Evolutionary conservation across 768 basidiomycete genomes (phyloP), one percentile per base, ranked within the genome.

Genomic region (Tricholoma sp.): DNA sequence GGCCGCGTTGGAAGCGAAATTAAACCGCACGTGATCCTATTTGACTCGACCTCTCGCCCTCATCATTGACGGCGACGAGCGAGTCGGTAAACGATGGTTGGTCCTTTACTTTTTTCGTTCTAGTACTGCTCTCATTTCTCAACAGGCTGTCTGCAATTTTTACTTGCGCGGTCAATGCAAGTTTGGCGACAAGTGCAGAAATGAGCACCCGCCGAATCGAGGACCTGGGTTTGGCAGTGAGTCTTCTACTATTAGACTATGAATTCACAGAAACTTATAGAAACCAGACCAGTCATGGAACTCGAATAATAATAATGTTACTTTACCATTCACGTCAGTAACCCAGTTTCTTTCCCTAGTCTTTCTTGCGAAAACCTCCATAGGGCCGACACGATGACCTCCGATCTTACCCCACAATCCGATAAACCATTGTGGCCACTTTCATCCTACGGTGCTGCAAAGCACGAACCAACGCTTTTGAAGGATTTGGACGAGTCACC

Each of bases 381-480:
- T 57, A 94, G 91, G 28, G 65, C 73, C 17, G 86, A 92, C 11
- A 72, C 76, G 2, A 80, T 96, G 44, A 66, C 66, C n/a, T 71
- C 72, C 32, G 94, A 95, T 60, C 67, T 95, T 7, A 81, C 79
- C 1, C 72, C 71, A 2, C 65, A 67, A 18, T 74, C 71, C 18
- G 92, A 94, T 13, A 86, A 83, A 64, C 94, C 93, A 0, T 44
- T 78, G 11, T 97, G 89, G 87, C 86, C 88, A 12, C 72, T 95
- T 0, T 85, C 90, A 0, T 86, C 83, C 0, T 95, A 89, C 66
- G 92, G 79, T 0, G 83, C 90, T 18, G 81, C 83, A 3, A 96
- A 94, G 66, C 64, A 79, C 57, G 91, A 93, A 60, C 84, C 84
- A 0, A 81, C 74, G 18, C 61, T 95, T 5, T 68, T 97, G 15